Percentiles rank a stretch among this genome's conserved stretches.
phyloP scores from a whole-genome alignment of 495 filamentous ascomycete genomes.

The Trichoderma parareesei region DNA sequence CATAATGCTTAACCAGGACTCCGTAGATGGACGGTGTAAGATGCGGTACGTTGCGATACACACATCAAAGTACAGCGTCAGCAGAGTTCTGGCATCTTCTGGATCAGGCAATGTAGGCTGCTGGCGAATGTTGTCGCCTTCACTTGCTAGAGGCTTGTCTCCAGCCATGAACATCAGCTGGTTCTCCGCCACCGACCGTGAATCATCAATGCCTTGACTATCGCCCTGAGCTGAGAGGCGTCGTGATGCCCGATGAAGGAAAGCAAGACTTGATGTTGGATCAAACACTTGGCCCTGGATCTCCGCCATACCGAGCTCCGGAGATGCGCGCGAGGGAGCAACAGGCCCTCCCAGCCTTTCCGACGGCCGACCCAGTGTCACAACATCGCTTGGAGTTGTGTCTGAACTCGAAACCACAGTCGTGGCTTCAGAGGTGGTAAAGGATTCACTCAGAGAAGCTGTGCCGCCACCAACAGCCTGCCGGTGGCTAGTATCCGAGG shows the following conservation, averaged over 20 bases:
- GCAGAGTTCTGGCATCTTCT: slow-evolving; percentile 29
- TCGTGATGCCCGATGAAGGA: slow-evolving; percentile 40
- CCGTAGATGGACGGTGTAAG: slow-evolving; percentile 34
- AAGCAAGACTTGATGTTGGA: slow-evolving; percentile 38
- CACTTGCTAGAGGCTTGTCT: slow-evolving; percentile 28
- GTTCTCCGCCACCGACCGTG: not conserved
- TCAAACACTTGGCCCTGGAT: slow-evolving; percentile 42
- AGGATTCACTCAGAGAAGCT: slow-evolving; percentile 8
- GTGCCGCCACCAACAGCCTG: not conserved
- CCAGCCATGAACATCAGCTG: slow-evolving; percentile 9
- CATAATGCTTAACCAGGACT: slow-evolving; percentile 32
- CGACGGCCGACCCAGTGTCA: not conserved
- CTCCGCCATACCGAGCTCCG: slow-evolving; percentile 29
- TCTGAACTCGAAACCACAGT: not conserved
- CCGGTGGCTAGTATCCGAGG: not conserved
- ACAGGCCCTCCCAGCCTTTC: not conserved
- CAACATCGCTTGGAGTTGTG: slow-evolving; percentile 12
- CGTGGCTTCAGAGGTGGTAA: not conserved
- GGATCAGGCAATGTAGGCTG: slow-evolving; percentile 29
- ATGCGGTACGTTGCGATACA: slow-evolving; percentile 44
- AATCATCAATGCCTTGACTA: not conserved
- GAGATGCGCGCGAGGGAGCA: slow-evolving; percentile 29
- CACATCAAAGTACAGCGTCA: slow-evolving; percentile 38
- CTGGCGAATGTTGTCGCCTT: slow-evolving; percentile 17
- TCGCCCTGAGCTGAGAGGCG: not conserved